These are phyloP conservation scores for Rheum nobile DNA, from an alignment of 148 eudicot species.

Conservation along the genomic window DNA sequence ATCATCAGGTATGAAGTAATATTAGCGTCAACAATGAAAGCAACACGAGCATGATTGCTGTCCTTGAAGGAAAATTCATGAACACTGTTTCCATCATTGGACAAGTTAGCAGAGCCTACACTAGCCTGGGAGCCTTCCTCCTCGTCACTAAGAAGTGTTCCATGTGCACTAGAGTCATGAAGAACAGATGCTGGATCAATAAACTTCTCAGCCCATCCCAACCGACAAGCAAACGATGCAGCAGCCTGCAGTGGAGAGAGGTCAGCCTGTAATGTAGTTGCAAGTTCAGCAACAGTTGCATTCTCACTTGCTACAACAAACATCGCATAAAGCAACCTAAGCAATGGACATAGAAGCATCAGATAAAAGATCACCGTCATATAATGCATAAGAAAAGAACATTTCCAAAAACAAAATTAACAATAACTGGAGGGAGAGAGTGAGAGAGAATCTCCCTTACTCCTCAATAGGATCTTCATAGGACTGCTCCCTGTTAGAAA, in stretches of 20 bases:
- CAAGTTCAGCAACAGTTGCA: conserved; percentile 92
- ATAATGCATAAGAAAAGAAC: conserved; percentile 9
- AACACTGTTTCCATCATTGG: conserved; percentile 33
- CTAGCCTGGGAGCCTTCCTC: conserved; percentile 55
- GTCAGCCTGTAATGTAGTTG: conserved; percentile 88
- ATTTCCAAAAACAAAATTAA: conserved; percentile 1
- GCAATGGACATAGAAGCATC: conserved; percentile 11
- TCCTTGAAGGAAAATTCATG: conserved; percentile 53
- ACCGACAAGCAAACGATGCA: conserved; percentile 95
- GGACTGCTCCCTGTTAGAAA: conserved; percentile 92
- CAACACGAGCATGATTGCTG: conserved; percentile 59
- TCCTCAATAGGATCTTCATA: conserved; percentile 99
- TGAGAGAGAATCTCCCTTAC: conserved; percentile 35
- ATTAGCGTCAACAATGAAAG: conserved; percentile 96
- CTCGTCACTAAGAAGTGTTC: conserved; percentile 61
- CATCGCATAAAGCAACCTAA: conserved; percentile 91
- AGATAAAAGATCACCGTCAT: conserved; percentile 11
- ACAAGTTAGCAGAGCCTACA: conserved; percentile 34
- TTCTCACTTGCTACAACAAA: conserved; percentile 98
- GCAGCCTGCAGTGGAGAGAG: conserved; percentile 86
- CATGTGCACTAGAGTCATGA: conserved; percentile 46
- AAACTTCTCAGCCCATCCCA: conserved; percentile 95
- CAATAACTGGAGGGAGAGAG: background rate
- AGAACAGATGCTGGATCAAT: conserved; percentile 84
- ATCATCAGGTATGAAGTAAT: conserved; percentile 98